A percentile compares a stretch with the other conserved stretches of the same genome.
Evolutionary conservation across 441 rosid genomes (phyloP).

Genomic region (Gossypium aridum): DNA sequence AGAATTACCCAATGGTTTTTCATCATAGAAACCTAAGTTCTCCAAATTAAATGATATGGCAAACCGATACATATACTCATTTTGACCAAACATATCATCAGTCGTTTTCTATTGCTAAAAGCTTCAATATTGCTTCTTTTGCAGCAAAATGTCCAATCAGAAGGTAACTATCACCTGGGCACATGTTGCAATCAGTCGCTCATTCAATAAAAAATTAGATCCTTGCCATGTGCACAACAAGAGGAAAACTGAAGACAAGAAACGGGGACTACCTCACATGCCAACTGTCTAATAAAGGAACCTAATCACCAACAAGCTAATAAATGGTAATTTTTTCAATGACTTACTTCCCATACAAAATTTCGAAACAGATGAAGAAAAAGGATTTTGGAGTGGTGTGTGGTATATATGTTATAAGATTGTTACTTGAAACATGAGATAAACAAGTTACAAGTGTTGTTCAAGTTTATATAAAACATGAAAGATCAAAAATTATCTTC

Average conservation of each 20-base stretch:
- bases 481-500: background rate
- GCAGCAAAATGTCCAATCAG: background rate
- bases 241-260: background rate
- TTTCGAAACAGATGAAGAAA: background rate
- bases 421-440: background rate
- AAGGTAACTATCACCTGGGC: background rate
- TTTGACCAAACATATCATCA: constrained; percentile 1
- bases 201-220: background rate
- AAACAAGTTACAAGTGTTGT: background rate
- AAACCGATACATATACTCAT: background rate
- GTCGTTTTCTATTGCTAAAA: background rate
- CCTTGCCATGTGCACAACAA: constrained; percentile 4
- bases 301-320: background rate
- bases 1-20: background rate
- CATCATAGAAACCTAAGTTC: background rate
- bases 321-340: constrained; percentile 2
- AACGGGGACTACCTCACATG: constrained; percentile 8
- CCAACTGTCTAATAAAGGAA: constrained; percentile 5
- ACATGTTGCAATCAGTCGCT: background rate
- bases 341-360: background rate
- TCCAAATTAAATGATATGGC: background rate
- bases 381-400: background rate
- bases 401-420: background rate
- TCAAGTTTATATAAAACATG: background rate
- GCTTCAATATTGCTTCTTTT: background rate